phyloP scores from a whole-genome alignment of 768 basidiomycete genomes.

The Leucosporidium creatinivorum region DNA sequence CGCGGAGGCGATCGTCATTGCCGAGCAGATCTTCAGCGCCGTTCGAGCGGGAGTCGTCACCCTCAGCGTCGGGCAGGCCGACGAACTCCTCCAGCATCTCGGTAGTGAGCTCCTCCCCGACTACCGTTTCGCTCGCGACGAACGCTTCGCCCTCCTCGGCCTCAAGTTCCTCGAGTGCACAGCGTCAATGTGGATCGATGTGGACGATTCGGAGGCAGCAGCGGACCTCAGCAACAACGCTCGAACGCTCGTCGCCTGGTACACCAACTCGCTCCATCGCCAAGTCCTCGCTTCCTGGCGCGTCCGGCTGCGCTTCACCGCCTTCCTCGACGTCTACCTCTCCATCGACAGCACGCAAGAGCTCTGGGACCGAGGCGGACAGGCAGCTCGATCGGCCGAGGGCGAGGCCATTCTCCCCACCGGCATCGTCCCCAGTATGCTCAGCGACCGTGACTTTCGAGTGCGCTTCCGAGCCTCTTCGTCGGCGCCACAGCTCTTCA shows the following conservation, averaged over 20 bases:
- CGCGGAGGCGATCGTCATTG: slow-evolving; percentile 52
- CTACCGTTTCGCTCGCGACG: slow-evolving; percentile 55
- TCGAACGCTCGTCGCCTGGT: slow-evolving; percentile 52
- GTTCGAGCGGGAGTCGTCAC: slow-evolving; percentile 54
- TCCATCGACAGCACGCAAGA: slow-evolving; percentile 51
- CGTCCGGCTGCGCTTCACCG: slow-evolving; percentile 52
- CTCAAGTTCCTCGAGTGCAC: slow-evolving; percentile 63
- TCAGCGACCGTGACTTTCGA: slow-evolving; percentile 67
- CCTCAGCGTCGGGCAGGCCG: slow-evolving; percentile 51
- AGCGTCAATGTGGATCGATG: slow-evolving; percentile 53
- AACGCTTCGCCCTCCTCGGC: slow-evolving; percentile 51
- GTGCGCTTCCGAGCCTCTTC: slow-evolving; percentile 73
- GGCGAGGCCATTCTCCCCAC: slow-evolving; percentile 44
- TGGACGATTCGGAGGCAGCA: slow-evolving; percentile 32
- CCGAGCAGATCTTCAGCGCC: slow-evolving; percentile 55
- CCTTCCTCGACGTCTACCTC: slow-evolving; percentile 63
- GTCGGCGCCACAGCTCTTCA: slow-evolving; percentile 45
- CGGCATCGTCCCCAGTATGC: slow-evolving; percentile 50
- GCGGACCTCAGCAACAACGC: slow-evolving; percentile 48
- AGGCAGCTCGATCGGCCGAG: slow-evolving; percentile 35
- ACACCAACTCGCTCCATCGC: slow-evolving; percentile 47
- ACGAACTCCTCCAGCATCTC: slow-evolving; percentile 53
- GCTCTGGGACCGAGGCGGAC: slow-evolving; percentile 46
- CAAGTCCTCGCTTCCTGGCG: slow-evolving; percentile 56
- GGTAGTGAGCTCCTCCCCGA: slow-evolving; percentile 48